A percentile compares a stretch with the other conserved stretches of the same genome.
phyloP scores from a whole-genome alignment of 768 basidiomycete species.

The Leccinum broughii region DNA sequence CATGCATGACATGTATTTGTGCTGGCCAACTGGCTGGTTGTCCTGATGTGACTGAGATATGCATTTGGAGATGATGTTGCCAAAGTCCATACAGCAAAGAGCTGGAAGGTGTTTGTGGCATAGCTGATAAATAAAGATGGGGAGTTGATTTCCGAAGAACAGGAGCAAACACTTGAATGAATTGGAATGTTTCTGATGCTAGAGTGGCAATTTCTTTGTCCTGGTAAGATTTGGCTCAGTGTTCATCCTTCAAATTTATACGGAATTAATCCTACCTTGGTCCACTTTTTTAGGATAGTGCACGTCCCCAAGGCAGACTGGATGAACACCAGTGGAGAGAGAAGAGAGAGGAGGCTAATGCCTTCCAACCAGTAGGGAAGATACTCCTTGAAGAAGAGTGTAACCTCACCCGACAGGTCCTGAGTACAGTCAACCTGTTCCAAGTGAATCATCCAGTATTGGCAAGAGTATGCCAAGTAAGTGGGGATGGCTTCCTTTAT shows the following conservation, averaged over 20 bases:
- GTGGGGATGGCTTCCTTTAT: background rate
- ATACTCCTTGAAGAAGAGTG: background rate
- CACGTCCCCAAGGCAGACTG: background rate
- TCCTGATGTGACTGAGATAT: background rate
- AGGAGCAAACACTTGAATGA: conserved; percentile 5
- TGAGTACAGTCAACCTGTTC: background rate
- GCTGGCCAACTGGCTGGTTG: conserved; percentile 2
- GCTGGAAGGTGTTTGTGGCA: background rate
- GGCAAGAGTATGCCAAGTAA: background rate
- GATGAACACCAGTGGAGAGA: background rate
- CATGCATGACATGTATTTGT: background rate
- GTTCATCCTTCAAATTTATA: background rate
- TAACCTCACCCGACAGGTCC: background rate
- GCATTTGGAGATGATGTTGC: background rate
- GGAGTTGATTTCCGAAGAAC: too few relatives aligned
- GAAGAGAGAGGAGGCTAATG: background rate
- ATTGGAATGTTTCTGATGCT: conserved; percentile 6
- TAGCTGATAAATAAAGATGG: too few relatives aligned
- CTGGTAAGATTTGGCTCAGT: background rate
- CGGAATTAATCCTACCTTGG: background rate
- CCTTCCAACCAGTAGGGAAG: background rate
- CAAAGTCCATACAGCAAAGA: conserved; percentile 1
- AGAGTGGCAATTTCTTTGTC: background rate
- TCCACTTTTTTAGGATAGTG: background rate
- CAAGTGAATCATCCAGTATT: background rate